phyloP scores from a whole-genome alignment of 2,329 filamentous ascomycete genomes.

The Zasmidium citrigriseum region DNA sequence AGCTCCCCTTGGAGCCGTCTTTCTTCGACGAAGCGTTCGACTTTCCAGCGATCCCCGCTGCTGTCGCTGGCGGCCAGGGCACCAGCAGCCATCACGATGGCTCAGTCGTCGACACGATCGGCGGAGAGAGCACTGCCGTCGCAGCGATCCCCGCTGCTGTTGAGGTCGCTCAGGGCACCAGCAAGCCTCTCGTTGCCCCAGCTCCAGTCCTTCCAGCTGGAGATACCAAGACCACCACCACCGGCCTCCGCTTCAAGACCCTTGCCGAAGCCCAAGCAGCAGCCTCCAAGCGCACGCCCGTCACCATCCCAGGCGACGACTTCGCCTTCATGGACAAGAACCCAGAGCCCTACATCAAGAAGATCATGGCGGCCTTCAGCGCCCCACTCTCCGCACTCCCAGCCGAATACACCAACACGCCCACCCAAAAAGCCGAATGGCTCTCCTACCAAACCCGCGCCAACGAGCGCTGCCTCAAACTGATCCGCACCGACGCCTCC shows the following conservation, averaged over 20 bases:
- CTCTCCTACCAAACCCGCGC: neutral
- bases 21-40: too few relatives aligned
- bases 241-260: neutral
- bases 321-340: neutral
- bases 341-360: neutral
- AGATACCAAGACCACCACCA: neutral
- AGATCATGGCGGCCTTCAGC: constrained; percentile 4
- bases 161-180: too few relatives aligned
- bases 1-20: too few relatives aligned
- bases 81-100: too few relatives aligned
- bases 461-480: neutral
- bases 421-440: neutral
- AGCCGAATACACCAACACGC: neutral
- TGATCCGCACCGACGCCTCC: neutral
- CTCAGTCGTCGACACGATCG: too few relatives aligned
- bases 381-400: neutral
- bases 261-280: neutral
- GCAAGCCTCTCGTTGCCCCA: too few relatives aligned
- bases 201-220: too few relatives aligned
- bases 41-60: too few relatives aligned
- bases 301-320: constrained; percentile 1
- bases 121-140: too few relatives aligned
- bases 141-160: too few relatives aligned
- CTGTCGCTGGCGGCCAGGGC: too few relatives aligned
- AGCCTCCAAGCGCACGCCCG: neutral